Conservation (phyloP, 139 green algal genomes). For the Pleodorina starrii region DNA sequence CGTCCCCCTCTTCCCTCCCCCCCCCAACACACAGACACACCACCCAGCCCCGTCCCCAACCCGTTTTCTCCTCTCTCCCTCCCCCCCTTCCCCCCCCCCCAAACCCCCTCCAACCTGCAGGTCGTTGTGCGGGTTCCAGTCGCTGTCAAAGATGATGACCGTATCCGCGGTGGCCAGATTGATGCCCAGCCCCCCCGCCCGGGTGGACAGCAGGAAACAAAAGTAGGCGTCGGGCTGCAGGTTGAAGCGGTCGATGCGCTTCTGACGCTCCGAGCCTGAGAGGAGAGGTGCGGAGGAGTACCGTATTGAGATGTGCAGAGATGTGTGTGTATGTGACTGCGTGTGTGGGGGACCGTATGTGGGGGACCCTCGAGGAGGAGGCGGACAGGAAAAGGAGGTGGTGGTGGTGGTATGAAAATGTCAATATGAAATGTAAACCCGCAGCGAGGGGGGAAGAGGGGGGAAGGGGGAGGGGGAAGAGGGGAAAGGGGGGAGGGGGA, state of each 20-base stretch:
- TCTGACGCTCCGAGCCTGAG: constrained; percentile 73
- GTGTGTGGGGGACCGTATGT: too few relatives aligned
- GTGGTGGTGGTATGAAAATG: too few relatives aligned
- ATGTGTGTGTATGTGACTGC: too few relatives aligned
- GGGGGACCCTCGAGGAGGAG: too few relatives aligned
- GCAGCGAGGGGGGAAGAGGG: not conserved
- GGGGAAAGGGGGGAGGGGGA: not conserved
- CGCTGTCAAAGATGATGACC: constrained; percentile 96
- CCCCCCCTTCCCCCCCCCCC: not conserved
- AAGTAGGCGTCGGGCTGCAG: constrained; percentile 85
- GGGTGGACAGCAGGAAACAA: constrained; percentile 95
- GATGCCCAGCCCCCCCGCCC: constrained; percentile 97
- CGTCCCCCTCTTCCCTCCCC: not conserved
- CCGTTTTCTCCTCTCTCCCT: not conserved
- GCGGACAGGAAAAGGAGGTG: too few relatives aligned
- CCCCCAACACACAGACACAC: not conserved
- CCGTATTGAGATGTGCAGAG: too few relatives aligned
- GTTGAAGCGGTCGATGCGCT: constrained; percentile 88
- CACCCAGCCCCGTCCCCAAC: not conserved
- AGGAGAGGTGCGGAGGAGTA: too few relatives aligned
- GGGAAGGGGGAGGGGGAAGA: not conserved
- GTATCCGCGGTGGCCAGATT: constrained; percentile 98
- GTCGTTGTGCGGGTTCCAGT: constrained; percentile 89
- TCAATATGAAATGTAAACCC: too few relatives aligned
- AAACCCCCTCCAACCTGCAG: constrained; percentile 75